A percentile compares a stretch with the other conserved stretches of the same genome.
Evolutionary conservation across 2,329 filamentous ascomycete species (phyloP).

Genomic region (Cytospora piceae): DNA sequence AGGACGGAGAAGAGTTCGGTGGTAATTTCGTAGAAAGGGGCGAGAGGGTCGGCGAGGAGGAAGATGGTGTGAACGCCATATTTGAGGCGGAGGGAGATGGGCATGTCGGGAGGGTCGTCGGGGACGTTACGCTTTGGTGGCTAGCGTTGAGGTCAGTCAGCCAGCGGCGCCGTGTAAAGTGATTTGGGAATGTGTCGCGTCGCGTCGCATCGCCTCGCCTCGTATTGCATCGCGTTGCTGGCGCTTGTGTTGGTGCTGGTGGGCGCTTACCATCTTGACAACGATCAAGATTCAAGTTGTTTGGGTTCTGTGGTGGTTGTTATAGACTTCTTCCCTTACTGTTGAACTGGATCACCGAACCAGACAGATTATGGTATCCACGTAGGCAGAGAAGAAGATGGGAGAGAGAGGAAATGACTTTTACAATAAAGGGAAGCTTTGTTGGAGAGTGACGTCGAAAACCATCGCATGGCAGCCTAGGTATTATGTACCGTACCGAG

Average conservation of each 20-base stretch:
- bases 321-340: not conserved
- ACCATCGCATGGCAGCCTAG: not conserved
- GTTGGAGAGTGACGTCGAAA: constrained; percentile 7
- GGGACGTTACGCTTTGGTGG: constrained; percentile 16
- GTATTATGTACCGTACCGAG: not conserved
- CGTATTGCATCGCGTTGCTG: not conserved
- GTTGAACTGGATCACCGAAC: not conserved
- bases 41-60: constrained; percentile 64
- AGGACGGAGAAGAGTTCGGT: constrained; percentile 62
- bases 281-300: not conserved
- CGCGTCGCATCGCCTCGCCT: too few relatives aligned
- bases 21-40: constrained; percentile 61
- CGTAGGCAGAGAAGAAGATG: not conserved
- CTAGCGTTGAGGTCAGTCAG: constrained; percentile 14
- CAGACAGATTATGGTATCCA: not conserved
- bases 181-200: not conserved
- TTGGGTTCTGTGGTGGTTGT: not conserved
- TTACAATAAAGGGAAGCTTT: not conserved
- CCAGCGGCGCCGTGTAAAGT: not conserved
- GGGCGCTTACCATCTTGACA: constrained; percentile 31
- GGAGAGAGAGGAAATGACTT: not conserved
- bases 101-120: constrained; percentile 45
- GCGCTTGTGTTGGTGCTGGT: not conserved
- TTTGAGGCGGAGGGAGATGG: constrained; percentile 72
- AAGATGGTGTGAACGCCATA: constrained; percentile 72